Evolutionary conservation across 2,329 filamentous ascomycete genomes (phyloP), one percentile per base, ranked within the genome.

Genomic region (Trichoderma guizhouense): DNA sequence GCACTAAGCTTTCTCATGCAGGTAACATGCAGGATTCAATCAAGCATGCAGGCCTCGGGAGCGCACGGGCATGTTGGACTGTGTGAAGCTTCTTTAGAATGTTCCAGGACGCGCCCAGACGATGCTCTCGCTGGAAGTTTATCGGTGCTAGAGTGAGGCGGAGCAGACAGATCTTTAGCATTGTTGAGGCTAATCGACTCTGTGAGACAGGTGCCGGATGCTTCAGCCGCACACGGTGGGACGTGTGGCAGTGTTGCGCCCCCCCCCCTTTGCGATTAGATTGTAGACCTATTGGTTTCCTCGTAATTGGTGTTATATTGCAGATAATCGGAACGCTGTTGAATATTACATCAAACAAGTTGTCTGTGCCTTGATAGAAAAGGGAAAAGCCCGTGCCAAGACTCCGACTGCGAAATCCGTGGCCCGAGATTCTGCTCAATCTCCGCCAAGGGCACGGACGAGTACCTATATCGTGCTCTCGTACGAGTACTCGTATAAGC

Each of bases 191-290:
- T 47, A 60, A 39, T 30, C 24, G 34, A n/a, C 18, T 57, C 26
- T 43, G 61, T 64, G 61, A 28, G 36, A 64, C 36, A 64, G 21
- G 21, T 18, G 34, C 34, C 21, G 61, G 61, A 64, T 11, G 36
- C 36, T 68, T 60, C 65, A 68, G 65, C 65, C 65, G 65, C 65
- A 58, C 65, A 58, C 34, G 51, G 65, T 68, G 51, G 64, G 64
- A 67, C 65, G 47, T 36, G 65, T 18, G 65, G 65, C 65, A 60
- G 65, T 68, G 53, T 53, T 68, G 65, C 65, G 65, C 65, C 57
- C 43, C 63, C 47, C 43, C 63, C 65, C 65, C 53, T n/a, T n/a
- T n/a, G n/a, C 36, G 36, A 60, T 43, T n/a, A 18, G 15, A 47
- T 32, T 9, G 55, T 14, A 39, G 34, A 36, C 34, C 14, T 67